Evolutionary conservation across 2,329 filamentous ascomycete species (phyloP), one percentile per base, ranked within the genome.

Genomic region (Aspergillus sp.): DNA sequence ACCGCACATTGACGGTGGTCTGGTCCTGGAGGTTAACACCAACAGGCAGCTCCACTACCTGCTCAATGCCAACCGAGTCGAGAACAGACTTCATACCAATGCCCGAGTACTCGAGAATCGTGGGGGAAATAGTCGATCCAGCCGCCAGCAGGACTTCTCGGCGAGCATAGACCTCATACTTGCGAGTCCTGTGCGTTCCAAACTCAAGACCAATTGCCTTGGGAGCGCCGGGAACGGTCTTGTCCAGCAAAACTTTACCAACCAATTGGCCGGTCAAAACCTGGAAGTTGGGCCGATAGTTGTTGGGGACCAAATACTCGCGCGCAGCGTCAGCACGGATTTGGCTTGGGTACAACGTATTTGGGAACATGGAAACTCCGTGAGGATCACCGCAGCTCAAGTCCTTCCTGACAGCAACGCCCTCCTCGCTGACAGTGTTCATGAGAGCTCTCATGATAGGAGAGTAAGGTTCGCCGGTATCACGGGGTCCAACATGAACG

Each of bases 11-110:
- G 4, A 58, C 59, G 9, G 56, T 59, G 15, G 60, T 64, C 35
- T 64, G 60, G 37, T 63, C 62, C 48, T 65, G 60, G 30, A 63
- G 46, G 30, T 65, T 65, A 13, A 59, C 42, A 33, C 62, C 60
- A n/a, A 65, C 60, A 1, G 62, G 60, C 2, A 65, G 52, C 4
- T 63, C 51, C 32, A 63, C 37, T 5, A 50, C 33, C 25, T 60
- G 59, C 3, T 51, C 27, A 35, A 62, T 46, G 3, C 53, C 51
- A 7, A 46, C 54, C 0, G 32, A 15, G 12, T 55, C 52, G 2
- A 60, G 53, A 1, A 57, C 44, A 5, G 48, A 41, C 39, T 55
- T 54, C 1, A 53, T 39, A 15, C 61, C 62, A 45, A 65, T 60
- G 19, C 61, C 61, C 9, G 62, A 65, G 20, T 57, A 53, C 42